phyloP scores from a whole-genome alignment of 2,329 filamentous ascomycete species.

The Hawksworthiomyces lignivorus region DNA sequence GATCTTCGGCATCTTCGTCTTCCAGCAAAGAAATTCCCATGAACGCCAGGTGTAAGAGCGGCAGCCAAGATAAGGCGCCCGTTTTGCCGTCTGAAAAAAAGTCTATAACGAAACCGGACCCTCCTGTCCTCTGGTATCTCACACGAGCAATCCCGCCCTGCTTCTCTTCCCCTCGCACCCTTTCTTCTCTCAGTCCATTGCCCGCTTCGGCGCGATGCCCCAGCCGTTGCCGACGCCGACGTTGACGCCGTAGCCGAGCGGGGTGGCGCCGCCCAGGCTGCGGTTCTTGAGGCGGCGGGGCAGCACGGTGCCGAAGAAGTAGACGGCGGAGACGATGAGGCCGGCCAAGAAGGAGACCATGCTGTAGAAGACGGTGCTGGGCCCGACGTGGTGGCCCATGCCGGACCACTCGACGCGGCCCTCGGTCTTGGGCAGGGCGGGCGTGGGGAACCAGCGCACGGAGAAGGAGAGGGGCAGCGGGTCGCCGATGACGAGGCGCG shows the following conservation, averaged over 20 bases:
- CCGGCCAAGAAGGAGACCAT: slow-evolving; percentile 53
- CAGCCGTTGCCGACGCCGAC: slow-evolving; percentile 48
- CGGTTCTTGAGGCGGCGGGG: slow-evolving; percentile 44
- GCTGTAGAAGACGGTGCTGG: slow-evolving; percentile 56
- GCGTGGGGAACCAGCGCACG: slow-evolving; percentile 79
- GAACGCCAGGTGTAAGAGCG: too few relatives aligned
- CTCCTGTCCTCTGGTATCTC: too few relatives aligned
- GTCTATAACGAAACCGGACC: too few relatives aligned
- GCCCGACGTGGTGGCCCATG: slow-evolving; percentile 56
- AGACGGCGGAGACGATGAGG: slow-evolving; percentile 44
- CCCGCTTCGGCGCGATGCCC: slow-evolving; percentile 45
- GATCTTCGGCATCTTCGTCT: too few relatives aligned
- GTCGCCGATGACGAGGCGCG: slow-evolving; percentile 80
- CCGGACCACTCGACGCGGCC: slow-evolving; percentile 58
- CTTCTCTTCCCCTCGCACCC: too few relatives aligned
- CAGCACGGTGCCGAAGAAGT: slow-evolving; percentile 53
- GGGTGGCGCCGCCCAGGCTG: slow-evolving; percentile 48
- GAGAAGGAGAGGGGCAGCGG: slow-evolving; percentile 70
- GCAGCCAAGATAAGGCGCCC: too few relatives aligned
- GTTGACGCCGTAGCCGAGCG: slow-evolving; percentile 47
- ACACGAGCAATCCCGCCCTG: neutral
- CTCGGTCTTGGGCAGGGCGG: slow-evolving; percentile 60
- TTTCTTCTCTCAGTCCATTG: slow-evolving; percentile 26
- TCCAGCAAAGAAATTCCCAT: too few relatives aligned
- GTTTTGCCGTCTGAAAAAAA: too few relatives aligned